phyloP scores from a whole-genome alignment of 2,329 filamentous ascomycete genomes.

The Fusarium fracticaudum region DNA sequence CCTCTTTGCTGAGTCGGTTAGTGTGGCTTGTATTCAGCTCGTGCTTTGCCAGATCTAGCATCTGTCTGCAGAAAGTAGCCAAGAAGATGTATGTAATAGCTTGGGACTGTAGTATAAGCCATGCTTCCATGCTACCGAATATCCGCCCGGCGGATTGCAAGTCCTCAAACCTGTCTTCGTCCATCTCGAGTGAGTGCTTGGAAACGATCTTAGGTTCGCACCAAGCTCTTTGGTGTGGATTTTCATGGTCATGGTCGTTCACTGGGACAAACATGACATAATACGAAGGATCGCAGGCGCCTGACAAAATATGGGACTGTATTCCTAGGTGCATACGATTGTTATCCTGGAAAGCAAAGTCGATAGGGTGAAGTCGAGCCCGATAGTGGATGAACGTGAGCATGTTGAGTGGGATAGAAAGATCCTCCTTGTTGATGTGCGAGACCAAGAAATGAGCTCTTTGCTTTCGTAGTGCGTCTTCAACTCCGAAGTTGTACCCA shows the following conservation, averaged over 20 bases:
- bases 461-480: constrained; percentile 4
- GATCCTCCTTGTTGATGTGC: constrained; percentile 35
- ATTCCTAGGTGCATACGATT: constrained; percentile 33
- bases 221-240: not conserved
- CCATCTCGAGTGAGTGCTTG: not conserved
- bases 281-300: constrained; percentile 6
- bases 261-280: constrained; percentile 1
- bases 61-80: constrained; percentile 8
- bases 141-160: not conserved
- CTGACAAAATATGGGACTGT: constrained; percentile 21
- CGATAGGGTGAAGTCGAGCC: constrained; percentile 9
- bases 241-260: not conserved
- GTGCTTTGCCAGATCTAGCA: not conserved
- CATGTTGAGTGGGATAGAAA: constrained; percentile 24
- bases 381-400: constrained; percentile 37
- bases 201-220: not conserved
- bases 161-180: not conserved
- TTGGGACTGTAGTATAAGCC: constrained; percentile 29
- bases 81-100: constrained; percentile 29
- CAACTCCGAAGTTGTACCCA: constrained; percentile 19
- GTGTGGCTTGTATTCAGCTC: not conserved
- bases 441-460: constrained; percentile 35
- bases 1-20: not conserved
- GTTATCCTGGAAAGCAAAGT: constrained; percentile 21
- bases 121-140: constrained; percentile 26